Evolutionary conservation across 352 stramenopile species (phyloP).

Genomic region (Aphanomyces astaci): DNA sequence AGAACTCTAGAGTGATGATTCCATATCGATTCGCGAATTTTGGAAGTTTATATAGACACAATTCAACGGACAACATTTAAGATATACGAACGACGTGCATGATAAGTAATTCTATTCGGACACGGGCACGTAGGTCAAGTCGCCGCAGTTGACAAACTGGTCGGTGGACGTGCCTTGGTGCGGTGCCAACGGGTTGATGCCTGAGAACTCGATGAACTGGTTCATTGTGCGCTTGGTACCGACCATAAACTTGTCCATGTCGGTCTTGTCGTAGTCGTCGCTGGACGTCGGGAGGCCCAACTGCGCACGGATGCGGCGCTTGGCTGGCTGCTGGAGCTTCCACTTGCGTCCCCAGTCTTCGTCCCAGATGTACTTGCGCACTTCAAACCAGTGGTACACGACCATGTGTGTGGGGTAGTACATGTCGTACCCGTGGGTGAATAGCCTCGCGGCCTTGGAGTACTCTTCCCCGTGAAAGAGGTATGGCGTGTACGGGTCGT

Average conservation of each 20-base stretch:
- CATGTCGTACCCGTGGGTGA: conserved; percentile 74
- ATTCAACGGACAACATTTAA: too few species aligned
- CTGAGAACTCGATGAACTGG: conserved; percentile 72
- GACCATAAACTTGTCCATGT: conserved; percentile 58
- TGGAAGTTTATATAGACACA: too few species aligned
- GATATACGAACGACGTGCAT: too few species aligned
- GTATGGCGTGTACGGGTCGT: conserved; percentile 71
- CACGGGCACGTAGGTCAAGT: conserved; percentile 56
- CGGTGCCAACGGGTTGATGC: conserved; percentile 62
- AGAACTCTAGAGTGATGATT: too few species aligned
- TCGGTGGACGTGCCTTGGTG: conserved; percentile 38
- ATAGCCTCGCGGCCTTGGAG: conserved; percentile 59
- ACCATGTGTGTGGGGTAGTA: conserved; percentile 67
- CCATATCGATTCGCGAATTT: too few species aligned
- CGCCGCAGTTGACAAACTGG: conserved; percentile 66
- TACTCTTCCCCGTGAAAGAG: conserved; percentile 80
- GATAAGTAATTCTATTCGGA: not conserved
- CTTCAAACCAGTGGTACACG: conserved; percentile 76
- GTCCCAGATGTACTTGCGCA: conserved; percentile 77
- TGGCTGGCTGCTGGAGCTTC: conserved; percentile 59
- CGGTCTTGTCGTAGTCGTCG: conserved; percentile 62
- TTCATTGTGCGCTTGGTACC: conserved; percentile 68
- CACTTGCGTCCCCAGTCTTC: conserved; percentile 65
- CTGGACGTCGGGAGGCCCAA: conserved; percentile 51
- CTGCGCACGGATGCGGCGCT: conserved; percentile 59